Base-by-base conservation (phyloP, 805 yeast genomes). In the Saccharomycopsis oosterbeekiorum region DNA sequence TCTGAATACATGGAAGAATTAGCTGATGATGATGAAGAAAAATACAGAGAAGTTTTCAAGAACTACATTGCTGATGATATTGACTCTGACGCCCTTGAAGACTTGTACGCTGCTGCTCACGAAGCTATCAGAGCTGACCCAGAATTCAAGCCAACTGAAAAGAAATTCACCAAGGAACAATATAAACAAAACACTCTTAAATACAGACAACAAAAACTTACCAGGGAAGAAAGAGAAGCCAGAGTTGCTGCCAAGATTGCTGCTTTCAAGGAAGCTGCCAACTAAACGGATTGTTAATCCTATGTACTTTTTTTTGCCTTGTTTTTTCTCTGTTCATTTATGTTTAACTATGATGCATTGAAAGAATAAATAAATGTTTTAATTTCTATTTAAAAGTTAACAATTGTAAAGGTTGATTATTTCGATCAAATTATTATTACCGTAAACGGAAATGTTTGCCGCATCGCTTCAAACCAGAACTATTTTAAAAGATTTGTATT, bases 1-100 rank as follows among this genome's bases (percentile, higher is more conserved):
- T 86, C 99, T 75, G 98, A 94, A 85, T 94, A 94, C 94, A 94
- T 94, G 97, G 99, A 94, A 85, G 98, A 93, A 85, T 89, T 94
- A 78, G 93, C 94, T 79, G 99, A 94, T 75, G 99, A 93, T 79
- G 99, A 93, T 88, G 99, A 93, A 84, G 99, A 93, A 85, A 93
- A 94, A 84, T 93, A 85, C 97, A 85, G 86, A 80, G 84, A 89
- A 76, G 84, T 93, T 77, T 93, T 93, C 96, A 86, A 88, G 84
- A 84, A 91, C 74, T 94, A 94, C 93, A 78, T 94, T 71, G 97
- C 86, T 71, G 97, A 93, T 74, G 98, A 90, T 78, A 84, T 94
- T 73, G 98, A 94, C 78, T 94, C 98, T 72, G 99, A 94, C 74
- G 89, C 87, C 70, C 76, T 94, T 71, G 99, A 94, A 85, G 99